Base-by-base conservation (phyloP, 1,139 yeast species). In the Debaryomyces singareniensis region DNA sequence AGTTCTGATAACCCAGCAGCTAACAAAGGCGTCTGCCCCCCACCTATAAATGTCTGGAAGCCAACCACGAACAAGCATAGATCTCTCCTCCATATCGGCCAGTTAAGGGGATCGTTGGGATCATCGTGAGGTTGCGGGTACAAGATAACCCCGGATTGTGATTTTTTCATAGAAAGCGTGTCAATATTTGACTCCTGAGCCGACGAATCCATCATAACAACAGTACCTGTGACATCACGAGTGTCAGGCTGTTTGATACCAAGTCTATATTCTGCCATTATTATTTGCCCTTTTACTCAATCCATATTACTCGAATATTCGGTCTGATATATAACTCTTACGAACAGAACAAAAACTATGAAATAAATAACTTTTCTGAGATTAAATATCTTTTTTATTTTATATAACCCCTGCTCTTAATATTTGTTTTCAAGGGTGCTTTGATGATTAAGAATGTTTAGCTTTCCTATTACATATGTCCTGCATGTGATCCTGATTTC, bases 21-120 rank as follows among this genome's bases (percentile, higher is more conserved):
- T 35, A 76, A 55, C 26, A 76, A 51, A 2, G 83, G 77, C 2
- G 78, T 65, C 52, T 73, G 78, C 26, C 83, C 83, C 16, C 83
- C 83, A 7, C 78, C 76, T 5, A 76, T 51, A 40, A 76, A 72
- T 14, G 76, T 70, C 37, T 73, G 79, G 40, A 72, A 68, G 2
- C 82, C 81, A 28, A 75, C 66, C 21, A 68, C 68, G 14, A 62
- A 42, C 29, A 75, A 53, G 15, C 79, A 73, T 32, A 73, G 38
- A 39, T 75, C 82, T 25, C 80, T 55, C 27, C 71, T 59, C 75
- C 78, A 72, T 5, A 67, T 45, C 1, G 71, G 51, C 73, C 78
- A 69, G 49, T 72, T 53, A 53, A 75, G 40, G 38, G 72, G 59
- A 59, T 74, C 66, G 58, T 77, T 58, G 21, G 64, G 64, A 3